Conservation (phyloP, 805 yeast species). For the Candida silvicultrix region DNA sequence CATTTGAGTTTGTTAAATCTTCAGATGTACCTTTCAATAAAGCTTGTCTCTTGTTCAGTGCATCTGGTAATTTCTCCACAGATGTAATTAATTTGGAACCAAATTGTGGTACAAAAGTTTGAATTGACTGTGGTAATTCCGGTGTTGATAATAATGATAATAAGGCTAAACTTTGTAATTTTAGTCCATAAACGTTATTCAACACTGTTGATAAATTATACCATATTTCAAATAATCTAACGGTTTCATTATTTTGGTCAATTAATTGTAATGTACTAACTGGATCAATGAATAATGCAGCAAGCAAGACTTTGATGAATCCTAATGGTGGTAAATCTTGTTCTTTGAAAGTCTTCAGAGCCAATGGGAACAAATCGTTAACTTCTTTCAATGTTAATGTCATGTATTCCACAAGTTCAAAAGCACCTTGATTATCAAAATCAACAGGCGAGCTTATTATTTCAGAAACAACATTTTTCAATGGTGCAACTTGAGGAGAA, state of each 20-base stretch:
- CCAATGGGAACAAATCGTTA: constrained; percentile 10
- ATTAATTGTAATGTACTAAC: constrained; percentile 44
- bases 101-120: constrained; percentile 38
- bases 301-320: constrained; percentile 53
- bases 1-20: constrained; percentile 8
- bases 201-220: constrained; percentile 42
- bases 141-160: constrained; percentile 41
- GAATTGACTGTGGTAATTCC: constrained; percentile 31
- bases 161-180: constrained; percentile 63
- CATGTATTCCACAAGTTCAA: constrained; percentile 24
- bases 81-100: constrained; percentile 44
- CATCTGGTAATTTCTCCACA: constrained; percentile 61
- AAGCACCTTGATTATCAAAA: constrained; percentile 28
- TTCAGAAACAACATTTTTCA: constrained; percentile 11
- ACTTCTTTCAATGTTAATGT: constrained; percentile 9
- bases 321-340: constrained; percentile 33
- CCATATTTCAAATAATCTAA: constrained; percentile 58
- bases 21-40: constrained; percentile 42
- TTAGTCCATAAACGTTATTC: constrained; percentile 70
- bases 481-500: constrained; percentile 12
- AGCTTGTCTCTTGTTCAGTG: constrained; percentile 60
- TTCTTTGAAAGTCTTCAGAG: constrained; percentile 10
- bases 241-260: constrained; percentile 39
- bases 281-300: constrained; percentile 61
- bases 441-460: constrained; percentile 16